Conservation (phyloP, 345 rosid species). For the Pseudoturritis turrita region DNA sequence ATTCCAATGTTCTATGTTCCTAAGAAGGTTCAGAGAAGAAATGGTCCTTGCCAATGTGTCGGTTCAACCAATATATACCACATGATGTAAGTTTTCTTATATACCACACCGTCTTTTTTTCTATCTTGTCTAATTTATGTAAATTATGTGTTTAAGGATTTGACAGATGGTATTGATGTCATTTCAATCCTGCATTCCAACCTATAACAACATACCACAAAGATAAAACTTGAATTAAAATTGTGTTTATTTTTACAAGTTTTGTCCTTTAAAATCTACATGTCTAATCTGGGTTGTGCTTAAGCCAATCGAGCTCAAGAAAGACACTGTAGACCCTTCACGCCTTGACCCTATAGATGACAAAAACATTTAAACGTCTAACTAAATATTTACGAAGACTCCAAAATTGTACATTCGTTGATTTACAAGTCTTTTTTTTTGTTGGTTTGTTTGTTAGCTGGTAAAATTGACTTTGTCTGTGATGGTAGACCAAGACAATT, state of each 20-base stretch:
- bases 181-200: not conserved
- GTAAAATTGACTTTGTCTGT: slow-evolving; percentile 15
- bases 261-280: not conserved
- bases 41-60: slow-evolving; percentile 6
- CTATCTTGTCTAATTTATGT: not conserved
- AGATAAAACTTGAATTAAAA: not conserved
- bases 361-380: slow-evolving; percentile 16
- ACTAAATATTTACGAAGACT: not conserved
- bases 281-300: not conserved
- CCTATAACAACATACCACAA: not conserved
- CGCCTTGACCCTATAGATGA: slow-evolving; percentile 6
- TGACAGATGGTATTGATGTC: not conserved
- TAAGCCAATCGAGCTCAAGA: not conserved
- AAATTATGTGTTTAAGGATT: not conserved
- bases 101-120: not conserved
- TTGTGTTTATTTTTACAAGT: not conserved
- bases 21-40: slow-evolving; percentile 8
- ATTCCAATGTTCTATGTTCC: not conserved
- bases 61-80: slow-evolving; percentile 3
- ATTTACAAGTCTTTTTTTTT: not conserved
- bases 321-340: slow-evolving; percentile 6
- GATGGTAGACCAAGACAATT: slow-evolving; percentile 6
- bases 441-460: not conserved
- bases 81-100: slow-evolving; percentile 22
- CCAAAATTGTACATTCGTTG: slow-evolving; percentile 15